Evolutionary conservation across 805 yeast species (phyloP), one percentile per base, ranked within the genome.

Genomic region (Nakazawaea ambrosiae): DNA sequence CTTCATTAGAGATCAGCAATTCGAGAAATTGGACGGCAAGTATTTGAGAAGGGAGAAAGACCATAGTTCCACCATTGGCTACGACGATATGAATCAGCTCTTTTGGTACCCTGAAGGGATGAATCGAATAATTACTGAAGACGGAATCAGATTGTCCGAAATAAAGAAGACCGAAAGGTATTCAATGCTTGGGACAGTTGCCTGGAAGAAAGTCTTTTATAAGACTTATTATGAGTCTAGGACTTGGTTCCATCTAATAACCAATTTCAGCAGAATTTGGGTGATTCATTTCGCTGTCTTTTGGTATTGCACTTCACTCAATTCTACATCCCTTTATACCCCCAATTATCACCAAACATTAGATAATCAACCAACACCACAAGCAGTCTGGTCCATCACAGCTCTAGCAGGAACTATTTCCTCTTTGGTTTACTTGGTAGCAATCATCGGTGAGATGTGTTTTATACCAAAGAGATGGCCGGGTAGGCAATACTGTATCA

Each of bases 1-100:
- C 37, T 86, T 68, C 52, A 65, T 84, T 26, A 70, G 81, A 45
- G 73, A 71, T 43, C 95, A 87, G 60, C 81, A 78, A 20, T 80
- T 74, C 54, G 53, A 54, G 39, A 47, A 46, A 16, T 41, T 59
- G 19, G 73, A 75, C 32, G 85, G 81, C 3, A 62, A 61, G 37
- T 75, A 70, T 60, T 66, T 69, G 26, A 74, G 78, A 57, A 74
- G 78, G 43, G 88, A 78, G 50, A 70, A 70, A 48, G 92, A 86
- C 60, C 92, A 78, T 65, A 54, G 67, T 55, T 54, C 71, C 46
- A 65, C 78, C 53, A 52, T 78, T 55, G 71, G 84, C 44, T 57
- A 81, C 46, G 78, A 73, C 49, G 78, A 73, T 45, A 53, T 70
- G 27, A 72, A 73, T 45, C 78, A 69, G 45, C 54, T 65, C 15